Evolutionary conservation across 2,329 filamentous ascomycete genomes (phyloP).

Genomic region (Fonsecaea pedrosoi): DNA sequence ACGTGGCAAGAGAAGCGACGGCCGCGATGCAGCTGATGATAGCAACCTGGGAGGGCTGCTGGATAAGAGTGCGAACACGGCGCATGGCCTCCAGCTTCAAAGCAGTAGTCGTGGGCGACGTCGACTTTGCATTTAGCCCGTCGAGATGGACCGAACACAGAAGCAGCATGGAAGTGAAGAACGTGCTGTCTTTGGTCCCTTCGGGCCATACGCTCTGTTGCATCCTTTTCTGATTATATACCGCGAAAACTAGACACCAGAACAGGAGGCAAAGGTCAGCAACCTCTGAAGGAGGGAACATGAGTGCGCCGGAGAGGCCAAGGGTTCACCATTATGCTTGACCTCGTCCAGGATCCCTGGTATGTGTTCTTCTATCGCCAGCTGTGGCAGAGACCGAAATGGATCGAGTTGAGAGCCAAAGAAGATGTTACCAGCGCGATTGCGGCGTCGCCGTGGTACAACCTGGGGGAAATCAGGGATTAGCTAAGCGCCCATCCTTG

Average conservation of each 20-base stretch:
- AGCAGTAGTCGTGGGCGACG: slow-evolving; percentile 17
- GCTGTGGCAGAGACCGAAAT: slow-evolving; percentile 22
- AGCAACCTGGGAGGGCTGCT: slow-evolving; percentile 5
- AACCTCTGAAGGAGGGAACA: background rate
- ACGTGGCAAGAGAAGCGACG: slow-evolving; percentile 26
- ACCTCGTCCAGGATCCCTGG: slow-evolving; percentile 26
- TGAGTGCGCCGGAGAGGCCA: background rate
- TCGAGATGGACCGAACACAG: slow-evolving; percentile 31
- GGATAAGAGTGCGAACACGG: slow-evolving; percentile 20
- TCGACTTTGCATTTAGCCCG: slow-evolving; percentile 10
- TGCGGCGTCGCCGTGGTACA: slow-evolving; percentile 14
- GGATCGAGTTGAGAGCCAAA: slow-evolving; percentile 29
- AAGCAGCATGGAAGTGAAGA: slow-evolving; percentile 29
- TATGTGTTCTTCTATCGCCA: slow-evolving; percentile 21
- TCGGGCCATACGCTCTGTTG: slow-evolving; percentile 25
- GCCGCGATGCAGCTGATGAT: slow-evolving; percentile 28
- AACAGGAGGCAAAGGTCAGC: background rate
- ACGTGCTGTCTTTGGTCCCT: slow-evolving; percentile 20
- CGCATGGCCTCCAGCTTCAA: slow-evolving; percentile 30
- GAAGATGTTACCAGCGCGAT: slow-evolving; percentile 22
- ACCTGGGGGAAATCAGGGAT: background rate
- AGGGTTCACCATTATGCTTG: slow-evolving; percentile 25
- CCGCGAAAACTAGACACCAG: slow-evolving; percentile 16
- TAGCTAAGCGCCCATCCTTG: slow-evolving; percentile 14
- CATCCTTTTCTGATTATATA: slow-evolving; percentile 26